Evolutionary conservation across 2,329 filamentous ascomycete genomes (phyloP).

Genomic region (Diaporthe eres): DNA sequence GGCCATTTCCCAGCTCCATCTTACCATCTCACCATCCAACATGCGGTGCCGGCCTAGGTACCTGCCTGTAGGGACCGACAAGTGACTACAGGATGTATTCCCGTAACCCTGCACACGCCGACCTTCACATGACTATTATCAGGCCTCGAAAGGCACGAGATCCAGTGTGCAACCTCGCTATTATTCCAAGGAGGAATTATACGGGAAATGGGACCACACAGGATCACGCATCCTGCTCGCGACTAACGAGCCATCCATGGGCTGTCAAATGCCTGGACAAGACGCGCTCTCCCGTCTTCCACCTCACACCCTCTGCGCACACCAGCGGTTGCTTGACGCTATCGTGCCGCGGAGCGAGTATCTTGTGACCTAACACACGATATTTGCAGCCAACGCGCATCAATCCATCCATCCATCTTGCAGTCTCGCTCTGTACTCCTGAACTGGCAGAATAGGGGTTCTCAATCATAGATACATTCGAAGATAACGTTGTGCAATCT

Average conservation of each 20-base stretch:
- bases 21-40: slow-evolving; percentile 26
- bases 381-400: not conserved
- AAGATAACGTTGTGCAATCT: not conserved
- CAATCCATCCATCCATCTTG: not conserved
- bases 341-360: not conserved
- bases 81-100: not conserved
- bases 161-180: not conserved
- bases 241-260: not conserved
- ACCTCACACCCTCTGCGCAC: not conserved
- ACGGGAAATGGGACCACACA: not conserved
- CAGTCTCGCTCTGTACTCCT: not conserved
- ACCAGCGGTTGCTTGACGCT: not conserved
- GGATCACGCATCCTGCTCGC: not conserved
- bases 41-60: not conserved
- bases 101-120: not conserved
- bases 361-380: not conserved
- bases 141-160: not conserved
- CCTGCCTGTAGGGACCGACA: not conserved
- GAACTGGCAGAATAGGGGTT: not conserved
- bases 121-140: not conserved
- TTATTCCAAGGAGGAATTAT: not conserved
- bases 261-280: not conserved
- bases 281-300: too few relatives aligned
- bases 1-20: slow-evolving; percentile 14
- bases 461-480: not conserved